These are phyloP conservation scores for Peterozyma xylosa DNA, from an alignment of 805 yeast species.

Conservation along the genomic window DNA sequence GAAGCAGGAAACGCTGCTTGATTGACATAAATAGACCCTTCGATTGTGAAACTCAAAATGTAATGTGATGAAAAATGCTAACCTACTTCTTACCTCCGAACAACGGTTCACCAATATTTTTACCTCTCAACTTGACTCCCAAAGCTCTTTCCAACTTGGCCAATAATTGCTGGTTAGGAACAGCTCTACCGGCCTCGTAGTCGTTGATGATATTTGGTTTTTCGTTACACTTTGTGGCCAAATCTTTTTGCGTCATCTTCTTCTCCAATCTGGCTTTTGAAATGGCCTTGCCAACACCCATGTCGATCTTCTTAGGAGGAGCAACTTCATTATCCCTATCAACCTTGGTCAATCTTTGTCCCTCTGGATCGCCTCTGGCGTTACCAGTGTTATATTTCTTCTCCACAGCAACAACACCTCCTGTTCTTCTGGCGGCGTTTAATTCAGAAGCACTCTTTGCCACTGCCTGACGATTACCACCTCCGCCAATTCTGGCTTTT, in stretches of 20 bases:
- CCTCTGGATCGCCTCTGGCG: constrained; percentile 68
- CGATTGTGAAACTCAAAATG: not conserved
- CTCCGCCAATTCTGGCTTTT: constrained; percentile 80
- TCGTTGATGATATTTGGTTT: constrained; percentile 94
- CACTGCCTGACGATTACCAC: constrained; percentile 81
- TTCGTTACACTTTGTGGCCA: constrained; percentile 92
- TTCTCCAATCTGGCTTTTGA: constrained; percentile 81
- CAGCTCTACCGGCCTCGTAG: constrained; percentile 94
- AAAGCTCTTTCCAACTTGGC: constrained; percentile 89
- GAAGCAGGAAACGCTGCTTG: not conserved
- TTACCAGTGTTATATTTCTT: constrained; percentile 79
- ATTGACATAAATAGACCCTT: not conserved
- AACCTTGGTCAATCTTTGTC: constrained; percentile 88
- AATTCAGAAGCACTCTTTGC: constrained; percentile 72
- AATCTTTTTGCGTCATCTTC: constrained; percentile 87
- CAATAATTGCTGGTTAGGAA: constrained; percentile 91
- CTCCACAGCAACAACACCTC: constrained; percentile 83
- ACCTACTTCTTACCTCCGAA: constrained; percentile 42
- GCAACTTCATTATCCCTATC: constrained; percentile 93
- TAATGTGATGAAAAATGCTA: not conserved
- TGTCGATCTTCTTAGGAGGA: constrained; percentile 82
- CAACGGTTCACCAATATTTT: constrained; percentile 88
- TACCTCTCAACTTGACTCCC: constrained; percentile 94
- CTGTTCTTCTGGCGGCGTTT: constrained; percentile 92
- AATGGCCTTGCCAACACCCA: constrained; percentile 81